Evolutionary conservation across 345 rosid genomes (phyloP), one percentile per base, ranked within the genome.

Genomic region (Lepidium sativum): DNA sequence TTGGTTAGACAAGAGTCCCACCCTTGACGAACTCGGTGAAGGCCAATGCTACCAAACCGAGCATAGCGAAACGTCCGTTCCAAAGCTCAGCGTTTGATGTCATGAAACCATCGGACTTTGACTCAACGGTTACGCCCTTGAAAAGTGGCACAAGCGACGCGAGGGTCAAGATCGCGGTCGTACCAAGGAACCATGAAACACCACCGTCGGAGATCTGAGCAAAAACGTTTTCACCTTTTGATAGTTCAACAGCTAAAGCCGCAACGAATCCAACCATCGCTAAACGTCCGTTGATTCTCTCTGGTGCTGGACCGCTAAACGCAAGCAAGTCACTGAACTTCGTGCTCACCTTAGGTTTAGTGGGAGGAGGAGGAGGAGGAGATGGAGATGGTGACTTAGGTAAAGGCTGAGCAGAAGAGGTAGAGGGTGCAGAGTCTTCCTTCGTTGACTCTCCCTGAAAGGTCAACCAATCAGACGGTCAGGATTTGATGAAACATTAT

Each of bases 211-310:
- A 78, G 27, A 89, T 65, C 54, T 86, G 98, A 5, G 84, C 54
- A 0, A 85, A 77, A 69, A 92, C 62, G 47, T 84, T 85, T 45
- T 92, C 85, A 5, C 95, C 92, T 1, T 79, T 85, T 23, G 85
- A 71, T 10, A 89, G 38, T 58, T 89, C 95, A 34, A 85, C 77
- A 4, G 80, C 95, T 33, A 85, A 39, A 0, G 92, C 96, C 0
- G 90, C 83, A 2, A 82, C 92, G 34, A 88, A 86, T 0, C 96
- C 96, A 0, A 88, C 71, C 98, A 92, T 86, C 4, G 96, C 98
- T 13, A 92, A 77, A 50, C 95, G 79, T 0, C 92, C 91, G 54
- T 92, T 89, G 41, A 92, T 85, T 71, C 96, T 88, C 79, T 92
- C 98, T 11, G 96, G 98, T 5, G 87, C 96, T 0, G 86, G 89